phyloP scores from a whole-genome alignment of 2,329 filamentous ascomycete genomes.

The Ophiosphaerella korrae region DNA sequence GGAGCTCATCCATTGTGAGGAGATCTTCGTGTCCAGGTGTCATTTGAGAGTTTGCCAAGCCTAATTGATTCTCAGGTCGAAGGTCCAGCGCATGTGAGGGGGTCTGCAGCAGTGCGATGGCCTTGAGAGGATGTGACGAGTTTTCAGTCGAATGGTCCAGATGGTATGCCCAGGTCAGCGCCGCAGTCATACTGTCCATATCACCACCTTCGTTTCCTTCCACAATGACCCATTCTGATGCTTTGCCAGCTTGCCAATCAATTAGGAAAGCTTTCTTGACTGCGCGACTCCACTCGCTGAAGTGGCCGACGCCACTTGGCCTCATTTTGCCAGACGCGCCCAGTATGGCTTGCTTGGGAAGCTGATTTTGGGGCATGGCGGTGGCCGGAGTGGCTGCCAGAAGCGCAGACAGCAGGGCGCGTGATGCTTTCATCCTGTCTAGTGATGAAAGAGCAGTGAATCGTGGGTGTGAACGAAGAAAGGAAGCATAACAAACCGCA shows the following conservation, averaged over 20 bases:
- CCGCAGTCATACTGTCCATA: conserved; percentile 52
- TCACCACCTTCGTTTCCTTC: conserved; percentile 55
- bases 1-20: conserved; percentile 55
- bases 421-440: conserved; percentile 23
- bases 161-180: conserved; percentile 56
- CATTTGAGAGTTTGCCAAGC: conserved; percentile 53
- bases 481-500: too few species aligned
- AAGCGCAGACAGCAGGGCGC: conserved; percentile 16
- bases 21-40: conserved; percentile 54
- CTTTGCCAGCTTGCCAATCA: conserved; percentile 53
- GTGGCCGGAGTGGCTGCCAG: conserved; percentile 15
- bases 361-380: conserved; percentile 23
- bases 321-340: conserved; percentile 13
- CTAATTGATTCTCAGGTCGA: conserved; percentile 55
- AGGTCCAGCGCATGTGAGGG: conserved; percentile 53
- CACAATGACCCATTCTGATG: conserved; percentile 53
- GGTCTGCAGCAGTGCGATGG: conserved; percentile 55
- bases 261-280: conserved; percentile 54
- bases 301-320: conserved; percentile 51
- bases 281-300: conserved; percentile 55
- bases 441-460: neutral
- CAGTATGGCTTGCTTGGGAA: conserved; percentile 24
- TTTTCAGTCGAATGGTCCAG: conserved; percentile 52
- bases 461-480: too few species aligned
- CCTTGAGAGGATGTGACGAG: conserved; percentile 50